Percentiles rank a stretch among this genome's conserved stretches.
Conservation (phyloP, 1,284 basidiomycete genomes). For the Moniliella sp. region DNA sequence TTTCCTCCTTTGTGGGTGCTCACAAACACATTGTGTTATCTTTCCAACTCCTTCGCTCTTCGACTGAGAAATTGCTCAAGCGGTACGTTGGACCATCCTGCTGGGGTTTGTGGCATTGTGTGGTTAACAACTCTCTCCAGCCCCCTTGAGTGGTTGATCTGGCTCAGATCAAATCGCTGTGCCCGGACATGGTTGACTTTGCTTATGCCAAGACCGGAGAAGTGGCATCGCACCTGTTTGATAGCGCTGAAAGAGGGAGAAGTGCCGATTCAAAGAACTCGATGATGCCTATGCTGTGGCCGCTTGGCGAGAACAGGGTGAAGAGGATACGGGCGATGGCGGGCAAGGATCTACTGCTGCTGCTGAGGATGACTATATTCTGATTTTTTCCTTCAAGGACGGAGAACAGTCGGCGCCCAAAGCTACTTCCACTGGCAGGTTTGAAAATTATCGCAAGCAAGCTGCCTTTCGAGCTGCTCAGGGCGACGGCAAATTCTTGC, state of each 20-base stretch:
- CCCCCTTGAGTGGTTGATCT: conserved; percentile 56
- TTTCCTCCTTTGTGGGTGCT: conserved; percentile 64
- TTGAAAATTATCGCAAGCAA: neutral
- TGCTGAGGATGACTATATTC: conserved; percentile 18
- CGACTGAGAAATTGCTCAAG: conserved; percentile 56
- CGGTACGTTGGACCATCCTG: conserved; percentile 33
- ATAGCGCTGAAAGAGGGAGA: neutral
- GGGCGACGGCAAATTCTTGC: neutral
- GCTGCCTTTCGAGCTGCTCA: neutral
- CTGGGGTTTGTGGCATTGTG: neutral
- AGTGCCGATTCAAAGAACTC: conserved; percentile 10
- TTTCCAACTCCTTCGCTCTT: conserved; percentile 51
- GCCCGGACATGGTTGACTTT: conserved; percentile 60
- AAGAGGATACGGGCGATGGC: conserved; percentile 1
- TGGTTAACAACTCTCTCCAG: conserved; percentile 34
- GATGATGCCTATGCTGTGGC: conserved; percentile 19
- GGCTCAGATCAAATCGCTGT: conserved; percentile 67
- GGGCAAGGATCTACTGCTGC: no score
- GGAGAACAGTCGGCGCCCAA: conserved; percentile 27
- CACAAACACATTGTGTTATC: conserved; percentile 61
- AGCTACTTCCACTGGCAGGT: conserved; percentile 24
- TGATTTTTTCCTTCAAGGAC: conserved; percentile 36
- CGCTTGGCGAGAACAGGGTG: no score
- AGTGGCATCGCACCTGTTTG: neutral
- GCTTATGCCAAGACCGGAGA: conserved; percentile 47